Conservation (phyloP, 495 filamentous ascomycete species). For the Penicillium samsonianum region DNA sequence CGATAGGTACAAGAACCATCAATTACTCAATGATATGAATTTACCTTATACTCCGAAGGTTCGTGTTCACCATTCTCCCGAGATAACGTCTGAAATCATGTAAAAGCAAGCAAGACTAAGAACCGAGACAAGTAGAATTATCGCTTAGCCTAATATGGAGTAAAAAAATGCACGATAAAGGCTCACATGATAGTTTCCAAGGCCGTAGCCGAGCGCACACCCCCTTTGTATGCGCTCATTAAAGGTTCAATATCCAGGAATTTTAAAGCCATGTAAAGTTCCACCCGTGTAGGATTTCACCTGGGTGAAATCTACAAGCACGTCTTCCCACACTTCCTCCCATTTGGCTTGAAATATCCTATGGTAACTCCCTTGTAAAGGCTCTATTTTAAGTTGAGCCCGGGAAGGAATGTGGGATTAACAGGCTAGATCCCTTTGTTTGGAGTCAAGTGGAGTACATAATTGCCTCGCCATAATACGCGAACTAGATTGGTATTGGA, state of each 20-base stretch:
- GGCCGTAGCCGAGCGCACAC: neutral
- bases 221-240: neutral
- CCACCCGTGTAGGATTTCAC: conserved; percentile 4
- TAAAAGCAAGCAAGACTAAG: neutral
- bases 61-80: neutral
- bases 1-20: too few relatives aligned
- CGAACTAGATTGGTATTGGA: neutral
- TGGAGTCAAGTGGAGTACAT: neutral
- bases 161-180: neutral
- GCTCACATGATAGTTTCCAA: neutral
- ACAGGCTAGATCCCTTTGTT: neutral
- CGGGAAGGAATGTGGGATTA: neutral
- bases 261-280: conserved; percentile 10
- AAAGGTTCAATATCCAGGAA: neutral
- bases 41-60: conserved; percentile 1
- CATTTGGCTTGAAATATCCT: conserved; percentile 7
- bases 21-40: too few relatives aligned
- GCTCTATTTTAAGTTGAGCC: neutral
- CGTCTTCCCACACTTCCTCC: neutral
- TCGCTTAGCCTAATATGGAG: too few relatives aligned
- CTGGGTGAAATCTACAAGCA: conserved; percentile 13
- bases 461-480: conserved; percentile 9
- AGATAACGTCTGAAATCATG: neutral
- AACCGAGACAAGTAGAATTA: too few relatives aligned
- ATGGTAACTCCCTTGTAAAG: neutral